Evolutionary conservation across 2,329 filamentous ascomycete genomes (phyloP).

Genomic region (Diaporthe sp.): DNA sequence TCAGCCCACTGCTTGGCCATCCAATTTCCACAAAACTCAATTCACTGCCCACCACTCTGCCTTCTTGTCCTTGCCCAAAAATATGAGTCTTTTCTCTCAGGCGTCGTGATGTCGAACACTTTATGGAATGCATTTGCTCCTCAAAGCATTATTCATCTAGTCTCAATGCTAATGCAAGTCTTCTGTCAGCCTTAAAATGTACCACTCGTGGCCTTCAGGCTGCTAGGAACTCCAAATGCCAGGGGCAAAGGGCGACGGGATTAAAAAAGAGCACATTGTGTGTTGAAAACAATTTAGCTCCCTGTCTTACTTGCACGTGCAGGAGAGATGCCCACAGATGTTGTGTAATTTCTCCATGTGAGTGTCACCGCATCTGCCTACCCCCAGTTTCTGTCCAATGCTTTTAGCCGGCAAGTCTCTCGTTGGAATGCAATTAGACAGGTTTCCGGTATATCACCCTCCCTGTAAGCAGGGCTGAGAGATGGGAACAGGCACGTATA

Average conservation of each 20-base stretch:
- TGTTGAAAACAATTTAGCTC: background rate
- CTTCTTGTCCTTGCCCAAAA: background rate
- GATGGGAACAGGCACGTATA: background rate
- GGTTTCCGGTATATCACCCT: background rate
- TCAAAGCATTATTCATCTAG: background rate
- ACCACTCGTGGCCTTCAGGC: too few relatives aligned
- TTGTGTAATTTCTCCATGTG: slow-evolving; percentile 15
- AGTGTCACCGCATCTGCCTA: background rate
- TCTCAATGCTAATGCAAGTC: background rate
- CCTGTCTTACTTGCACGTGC: slow-evolving; percentile 3
- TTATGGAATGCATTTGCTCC: background rate
- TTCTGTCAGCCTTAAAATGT: background rate
- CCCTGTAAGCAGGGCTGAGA: background rate
- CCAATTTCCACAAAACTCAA: slow-evolving; percentile 15
- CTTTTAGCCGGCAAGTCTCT: background rate
- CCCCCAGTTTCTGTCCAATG: background rate
- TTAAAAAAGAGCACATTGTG: background rate
- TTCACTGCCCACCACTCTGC: background rate
- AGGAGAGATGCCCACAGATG: slow-evolving; percentile 11
- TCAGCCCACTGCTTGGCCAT: slow-evolving; percentile 3
- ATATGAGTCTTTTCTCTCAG: background rate
- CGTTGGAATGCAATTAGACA: background rate
- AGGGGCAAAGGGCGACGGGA: background rate
- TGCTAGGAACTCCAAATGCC: background rate
- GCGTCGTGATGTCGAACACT: background rate